A percentile compares a stretch with the other conserved stretches of the same genome.
phyloP scores from a whole-genome alignment of 2,329 filamentous ascomycete species.

The Pseudocercospora vitis region DNA sequence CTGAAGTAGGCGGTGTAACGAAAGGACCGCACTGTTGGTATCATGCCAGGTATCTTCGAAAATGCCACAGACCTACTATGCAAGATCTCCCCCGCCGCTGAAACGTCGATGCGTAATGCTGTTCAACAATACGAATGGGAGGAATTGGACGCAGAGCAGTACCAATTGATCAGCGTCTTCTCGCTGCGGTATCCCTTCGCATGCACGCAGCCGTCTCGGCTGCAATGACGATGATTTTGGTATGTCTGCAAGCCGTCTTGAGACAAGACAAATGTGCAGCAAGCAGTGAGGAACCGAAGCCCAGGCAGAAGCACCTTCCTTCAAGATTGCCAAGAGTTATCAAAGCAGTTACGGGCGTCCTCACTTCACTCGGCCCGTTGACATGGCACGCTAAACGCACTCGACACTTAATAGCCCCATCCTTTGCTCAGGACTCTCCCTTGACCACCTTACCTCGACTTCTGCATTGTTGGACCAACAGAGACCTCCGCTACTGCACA shows the following conservation, averaged over 20 bases:
- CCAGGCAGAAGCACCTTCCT: not conserved
- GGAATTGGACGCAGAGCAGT: too few relatives aligned
- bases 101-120: too few relatives aligned
- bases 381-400: too few relatives aligned
- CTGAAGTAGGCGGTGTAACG: not conserved
- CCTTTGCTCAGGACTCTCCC: too few relatives aligned
- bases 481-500: not conserved
- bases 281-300: not conserved
- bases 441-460: constrained; percentile 6
- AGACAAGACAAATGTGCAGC: not conserved
- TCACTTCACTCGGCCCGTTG: too few relatives aligned
- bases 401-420: not conserved
- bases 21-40: not conserved
- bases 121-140: too few relatives aligned
- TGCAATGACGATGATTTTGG: not conserved
- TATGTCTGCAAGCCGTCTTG: not conserved
- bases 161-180: too few relatives aligned
- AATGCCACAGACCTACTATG: too few relatives aligned
- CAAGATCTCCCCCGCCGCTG: too few relatives aligned
- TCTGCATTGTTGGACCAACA: not conserved
- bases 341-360: too few relatives aligned
- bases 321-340: too few relatives aligned
- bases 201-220: not conserved
- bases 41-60: not conserved
- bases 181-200: too few relatives aligned